phyloP scores from a whole-genome alignment of 257 asterid species.

The Echium plantagineum region DNA sequence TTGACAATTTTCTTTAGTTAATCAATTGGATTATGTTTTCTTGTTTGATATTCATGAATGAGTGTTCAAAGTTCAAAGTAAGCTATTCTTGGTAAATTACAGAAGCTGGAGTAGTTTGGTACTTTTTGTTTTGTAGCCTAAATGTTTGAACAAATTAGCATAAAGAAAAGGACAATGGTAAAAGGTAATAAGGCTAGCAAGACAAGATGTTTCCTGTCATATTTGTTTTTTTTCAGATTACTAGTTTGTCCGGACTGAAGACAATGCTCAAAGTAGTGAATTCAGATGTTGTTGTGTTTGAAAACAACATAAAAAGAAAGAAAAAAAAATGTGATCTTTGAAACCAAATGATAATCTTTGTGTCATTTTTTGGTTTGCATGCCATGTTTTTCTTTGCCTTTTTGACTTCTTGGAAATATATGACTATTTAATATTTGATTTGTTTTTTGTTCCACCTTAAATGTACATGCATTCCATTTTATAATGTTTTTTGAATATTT shows the following conservation, averaged over 20 bases:
- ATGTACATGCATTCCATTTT: background rate
- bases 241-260: conserved; percentile 8
- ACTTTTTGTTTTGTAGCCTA: conserved; percentile 6
- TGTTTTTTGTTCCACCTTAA: background rate
- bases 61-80: background rate
- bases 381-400: background rate
- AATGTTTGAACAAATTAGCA: background rate
- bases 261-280: conserved; percentile 1
- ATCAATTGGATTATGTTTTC: background rate
- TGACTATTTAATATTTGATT: background rate
- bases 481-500: no score
- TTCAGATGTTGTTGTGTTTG: background rate
- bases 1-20: no score
- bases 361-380: background rate
- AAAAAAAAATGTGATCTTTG: background rate
- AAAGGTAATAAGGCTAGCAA: conserved; percentile 13
- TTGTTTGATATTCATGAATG: background rate
- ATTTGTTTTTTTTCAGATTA: conserved; percentile 7
- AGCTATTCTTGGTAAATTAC: conserved; percentile 9
- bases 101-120: conserved; percentile 1
- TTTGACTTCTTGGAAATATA: background rate
- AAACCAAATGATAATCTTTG: no score
- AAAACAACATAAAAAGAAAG: background rate
- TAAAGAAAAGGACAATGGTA: background rate
- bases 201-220: conserved; percentile 8